A percentile compares a stretch with the other conserved stretches of the same genome.
Evolutionary conservation across 441 rosid species (phyloP).

Genomic region (Pelargonium fulgidum): DNA sequence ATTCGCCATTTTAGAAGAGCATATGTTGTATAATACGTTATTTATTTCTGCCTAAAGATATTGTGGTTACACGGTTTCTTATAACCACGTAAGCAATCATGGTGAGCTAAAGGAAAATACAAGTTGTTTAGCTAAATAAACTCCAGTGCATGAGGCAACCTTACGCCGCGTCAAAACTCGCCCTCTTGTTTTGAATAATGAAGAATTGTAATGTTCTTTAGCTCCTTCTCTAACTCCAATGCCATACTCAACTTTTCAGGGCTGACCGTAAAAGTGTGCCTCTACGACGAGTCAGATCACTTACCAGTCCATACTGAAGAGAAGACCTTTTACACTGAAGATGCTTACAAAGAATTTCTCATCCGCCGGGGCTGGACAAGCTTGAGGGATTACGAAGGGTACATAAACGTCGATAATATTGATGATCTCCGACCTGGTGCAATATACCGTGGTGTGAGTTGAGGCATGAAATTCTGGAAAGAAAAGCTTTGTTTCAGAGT

Average conservation of each 20-base stretch:
- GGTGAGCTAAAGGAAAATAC: no score
- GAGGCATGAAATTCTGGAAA: constrained; percentile 16
- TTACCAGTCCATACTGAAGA: constrained; percentile 82
- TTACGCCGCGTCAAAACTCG: neutral
- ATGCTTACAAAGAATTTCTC: constrained; percentile 79
- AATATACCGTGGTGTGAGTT: constrained; percentile 63
- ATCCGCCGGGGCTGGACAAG: constrained; percentile 64
- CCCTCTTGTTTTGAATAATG: neutral
- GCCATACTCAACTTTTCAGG: constrained; percentile 39
- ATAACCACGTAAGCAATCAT: no score
- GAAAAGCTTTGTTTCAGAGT: neutral
- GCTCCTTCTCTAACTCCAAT: neutral
- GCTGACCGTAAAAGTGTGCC: constrained; percentile 66
- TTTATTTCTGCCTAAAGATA: no score
- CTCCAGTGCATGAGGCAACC: no score
- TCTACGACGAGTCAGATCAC: constrained; percentile 76
- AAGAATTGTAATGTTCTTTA: neutral
- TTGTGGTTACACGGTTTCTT: no score
- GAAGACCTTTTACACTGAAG: constrained; percentile 78
- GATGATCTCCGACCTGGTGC: constrained; percentile 85
- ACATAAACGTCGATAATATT: constrained; percentile 68
- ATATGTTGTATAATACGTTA: no score
- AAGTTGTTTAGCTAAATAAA: no score
- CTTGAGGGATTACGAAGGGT: constrained; percentile 76
- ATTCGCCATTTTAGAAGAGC: no score